These are phyloP conservation scores for Eutreptiella sp. DNA, from an alignment of 208 protist genomes.

Conservation along the genomic window DNA sequence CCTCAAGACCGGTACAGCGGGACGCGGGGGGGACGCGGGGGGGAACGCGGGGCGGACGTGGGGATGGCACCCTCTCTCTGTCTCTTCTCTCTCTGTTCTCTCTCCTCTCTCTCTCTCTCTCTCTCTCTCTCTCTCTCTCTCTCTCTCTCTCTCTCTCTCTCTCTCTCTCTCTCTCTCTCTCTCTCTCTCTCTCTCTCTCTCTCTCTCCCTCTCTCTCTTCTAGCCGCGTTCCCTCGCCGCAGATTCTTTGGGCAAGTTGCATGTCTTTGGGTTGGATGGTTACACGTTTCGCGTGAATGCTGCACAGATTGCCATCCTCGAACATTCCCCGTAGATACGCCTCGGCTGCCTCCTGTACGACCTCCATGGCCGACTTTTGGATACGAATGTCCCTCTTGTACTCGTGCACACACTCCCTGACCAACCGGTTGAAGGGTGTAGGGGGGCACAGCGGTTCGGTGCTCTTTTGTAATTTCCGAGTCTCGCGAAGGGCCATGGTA, in stretches of 20 bases:
- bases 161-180: too few relatives aligned
- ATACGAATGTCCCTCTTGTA: slow-evolving; percentile 78
- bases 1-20: too few relatives aligned
- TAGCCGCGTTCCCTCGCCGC: slow-evolving; percentile 90
- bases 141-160: too few relatives aligned
- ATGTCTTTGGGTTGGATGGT: slow-evolving; percentile 99
- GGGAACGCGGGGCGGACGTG: too few relatives aligned
- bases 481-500: slow-evolving; percentile 97
- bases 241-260: slow-evolving; percentile 93
- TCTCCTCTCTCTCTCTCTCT: too few relatives aligned
- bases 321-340: slow-evolving; percentile 84
- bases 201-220: too few relatives aligned
- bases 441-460: slow-evolving; percentile 97
- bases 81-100: too few relatives aligned
- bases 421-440: slow-evolving; percentile 97
- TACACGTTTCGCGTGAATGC: slow-evolving; percentile 96
- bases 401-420: slow-evolving; percentile 95
- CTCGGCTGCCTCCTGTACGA: slow-evolving; percentile 95
- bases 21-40: too few relatives aligned
- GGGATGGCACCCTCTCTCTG: too few relatives aligned
- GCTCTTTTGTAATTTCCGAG: slow-evolving; percentile 95
- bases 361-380: slow-evolving; percentile 55
- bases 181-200: too few relatives aligned
- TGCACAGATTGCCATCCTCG: slow-evolving; percentile 90
- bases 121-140: too few relatives aligned